Evolutionary conservation across 306 rosid genomes (phyloP), one percentile per base, ranked within the genome.

Genomic region (Vicia sativa): DNA sequence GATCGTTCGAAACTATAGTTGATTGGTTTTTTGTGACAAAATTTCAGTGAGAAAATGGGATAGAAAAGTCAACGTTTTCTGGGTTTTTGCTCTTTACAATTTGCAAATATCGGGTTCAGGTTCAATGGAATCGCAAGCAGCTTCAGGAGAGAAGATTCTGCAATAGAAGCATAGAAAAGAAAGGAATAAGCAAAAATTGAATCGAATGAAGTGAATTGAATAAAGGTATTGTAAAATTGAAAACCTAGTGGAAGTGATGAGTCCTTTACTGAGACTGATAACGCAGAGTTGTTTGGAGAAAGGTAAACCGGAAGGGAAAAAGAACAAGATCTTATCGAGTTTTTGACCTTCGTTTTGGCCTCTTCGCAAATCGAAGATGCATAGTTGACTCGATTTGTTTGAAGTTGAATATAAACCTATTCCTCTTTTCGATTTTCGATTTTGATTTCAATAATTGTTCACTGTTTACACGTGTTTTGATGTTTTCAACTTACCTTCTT

Each of bases 281-380:
- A 95, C 86, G 49, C 91, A 90, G 41, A 88, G 92, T 61, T 90
- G 97, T 60, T 85, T 78, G 6, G 99, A 86, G 77, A 95, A 87
- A 62, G 99, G 88, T 45, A 87, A 77, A 75, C 80, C 92, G 0
- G 96, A 77, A 34, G 97, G 97, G 78, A 82, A 90, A 87, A 95
- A 90, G 77, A 90, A 95, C 53, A 95, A 58, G 28, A 95, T 90
- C 91, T 95, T 95, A 41, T 95, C 99, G 71, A 95, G 81, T 70
- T 95, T 97, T 68, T 95, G 91, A 6, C 99, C 97, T 80, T 90
- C 99, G 48, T 87, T 84, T 73, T 95, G 99, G 14, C 99, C 99
- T 78, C 99, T 88, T 64, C 86, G 66, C 77, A 91, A 77, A 86
- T 95, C 99, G 52, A 95, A 95, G 18, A 90, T 74, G 77, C 99